Conservation (phyloP, 2,329 filamentous ascomycete species). For the Xylaria hypoxylon region DNA sequence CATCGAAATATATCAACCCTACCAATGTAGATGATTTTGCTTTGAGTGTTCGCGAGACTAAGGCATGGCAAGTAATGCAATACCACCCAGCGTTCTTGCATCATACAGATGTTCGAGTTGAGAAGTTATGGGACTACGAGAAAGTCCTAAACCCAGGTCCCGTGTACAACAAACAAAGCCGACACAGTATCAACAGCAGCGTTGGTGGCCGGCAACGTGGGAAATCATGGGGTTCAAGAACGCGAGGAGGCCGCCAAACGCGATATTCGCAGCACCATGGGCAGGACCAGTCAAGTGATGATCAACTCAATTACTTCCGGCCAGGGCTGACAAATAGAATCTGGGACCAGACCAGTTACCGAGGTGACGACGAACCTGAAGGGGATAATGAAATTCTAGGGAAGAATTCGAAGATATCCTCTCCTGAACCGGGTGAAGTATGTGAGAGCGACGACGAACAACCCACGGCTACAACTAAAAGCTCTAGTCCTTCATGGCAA, state of each 20-base stretch:
- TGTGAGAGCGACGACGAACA: constrained; percentile 34
- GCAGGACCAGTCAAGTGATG: constrained; percentile 12
- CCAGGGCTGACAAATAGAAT: constrained; percentile 39
- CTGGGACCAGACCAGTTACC: constrained; percentile 36
- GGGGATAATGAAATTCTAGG: neutral
- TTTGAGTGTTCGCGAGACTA: constrained; percentile 48
- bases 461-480: constrained; percentile 19
- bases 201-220: constrained; percentile 25
- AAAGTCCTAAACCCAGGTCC: constrained; percentile 34
- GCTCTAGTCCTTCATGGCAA: constrained; percentile 23
- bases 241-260: constrained; percentile 15
- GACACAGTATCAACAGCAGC: constrained; percentile 24
- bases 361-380: constrained; percentile 16
- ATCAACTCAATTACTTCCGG: constrained; percentile 14
- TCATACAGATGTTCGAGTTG: constrained; percentile 39
- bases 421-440: constrained; percentile 48
- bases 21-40: constrained; percentile 51
- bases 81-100: constrained; percentile 48
- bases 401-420: constrained; percentile 41
- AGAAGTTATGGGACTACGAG: constrained; percentile 42
- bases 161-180: constrained; percentile 39
- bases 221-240: constrained; percentile 28
- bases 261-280: constrained; percentile 25
- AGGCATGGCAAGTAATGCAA: constrained; percentile 49
- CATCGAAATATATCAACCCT: constrained; percentile 48